phyloP scores from a whole-genome alignment of 1,139 yeast species.

The Suhomyces panamericanus region DNA sequence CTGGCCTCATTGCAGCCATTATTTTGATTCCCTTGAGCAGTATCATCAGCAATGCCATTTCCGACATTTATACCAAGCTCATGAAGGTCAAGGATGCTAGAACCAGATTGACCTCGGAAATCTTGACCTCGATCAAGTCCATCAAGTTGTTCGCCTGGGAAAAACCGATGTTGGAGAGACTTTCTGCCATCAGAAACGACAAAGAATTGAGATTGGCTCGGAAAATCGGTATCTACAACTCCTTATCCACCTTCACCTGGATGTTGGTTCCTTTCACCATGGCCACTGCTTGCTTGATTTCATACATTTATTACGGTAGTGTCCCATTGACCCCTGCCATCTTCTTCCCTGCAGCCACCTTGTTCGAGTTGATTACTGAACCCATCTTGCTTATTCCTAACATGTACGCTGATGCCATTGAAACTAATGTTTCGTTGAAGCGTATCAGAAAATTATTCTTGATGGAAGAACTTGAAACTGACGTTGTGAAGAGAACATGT shows the following conservation, averaged over 20 bases:
- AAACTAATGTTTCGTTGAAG: constrained; percentile 33
- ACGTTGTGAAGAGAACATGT: constrained; percentile 17
- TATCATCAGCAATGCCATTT: constrained; percentile 30
- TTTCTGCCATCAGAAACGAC: constrained; percentile 37
- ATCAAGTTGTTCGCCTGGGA: constrained; percentile 46
- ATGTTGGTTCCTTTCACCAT: constrained; percentile 38
- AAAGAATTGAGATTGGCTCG: constrained; percentile 33
- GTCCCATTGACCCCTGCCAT: constrained; percentile 37
- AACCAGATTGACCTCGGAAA: constrained; percentile 40
- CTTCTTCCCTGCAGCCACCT: constrained; percentile 41
- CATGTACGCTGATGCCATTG: constrained; percentile 30
- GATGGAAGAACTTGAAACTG: constrained; percentile 35
- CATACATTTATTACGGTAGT: constrained; percentile 26
- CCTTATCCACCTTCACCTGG: constrained; percentile 38
- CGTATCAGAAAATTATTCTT: constrained; percentile 35
- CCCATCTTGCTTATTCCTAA: constrained; percentile 39
- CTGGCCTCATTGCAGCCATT: constrained; percentile 36
- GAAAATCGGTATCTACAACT: constrained; percentile 33
- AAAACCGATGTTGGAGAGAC: constrained; percentile 37
- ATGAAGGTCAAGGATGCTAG: constrained; percentile 39
- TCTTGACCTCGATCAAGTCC: constrained; percentile 40
- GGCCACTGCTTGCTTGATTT: constrained; percentile 35
- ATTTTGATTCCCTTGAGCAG: constrained; percentile 38
- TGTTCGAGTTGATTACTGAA: constrained; percentile 36
- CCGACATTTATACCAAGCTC: constrained; percentile 24